Conservation (phyloP, 129 eudicot species). For the Artemisia argyi region DNA sequence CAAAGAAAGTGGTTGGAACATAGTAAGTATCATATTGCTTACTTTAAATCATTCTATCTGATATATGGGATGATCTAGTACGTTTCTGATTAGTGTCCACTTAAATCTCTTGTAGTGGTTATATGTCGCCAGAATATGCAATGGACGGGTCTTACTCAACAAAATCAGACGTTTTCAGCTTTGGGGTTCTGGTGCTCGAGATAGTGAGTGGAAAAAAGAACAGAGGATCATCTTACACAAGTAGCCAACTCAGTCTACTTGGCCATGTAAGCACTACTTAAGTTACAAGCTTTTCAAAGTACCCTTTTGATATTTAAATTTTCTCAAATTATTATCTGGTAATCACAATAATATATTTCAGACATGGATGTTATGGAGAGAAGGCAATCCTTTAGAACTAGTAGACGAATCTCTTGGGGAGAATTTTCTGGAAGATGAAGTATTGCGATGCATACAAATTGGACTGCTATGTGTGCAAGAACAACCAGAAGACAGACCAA, state of each 20-base stretch:
- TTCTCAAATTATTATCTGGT: neutral
- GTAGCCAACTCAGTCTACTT: constrained; percentile 16
- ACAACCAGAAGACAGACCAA: constrained; percentile 24
- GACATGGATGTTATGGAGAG: constrained; percentile 40
- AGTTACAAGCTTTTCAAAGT: neutral
- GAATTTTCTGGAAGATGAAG: constrained; percentile 20
- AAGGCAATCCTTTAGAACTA: constrained; percentile 25
- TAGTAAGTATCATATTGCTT: constrained; percentile 17
- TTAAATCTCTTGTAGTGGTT: constrained; percentile 24
- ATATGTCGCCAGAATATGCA: constrained; percentile 42
- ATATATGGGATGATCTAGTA: too few relatives aligned
- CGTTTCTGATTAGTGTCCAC: too few relatives aligned
- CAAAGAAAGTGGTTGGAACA: constrained; percentile 33
- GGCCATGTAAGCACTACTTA: constrained; percentile 30
- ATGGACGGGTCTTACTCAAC: constrained; percentile 30
- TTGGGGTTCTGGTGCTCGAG: constrained; percentile 40
- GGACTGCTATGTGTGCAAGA: constrained; percentile 42
- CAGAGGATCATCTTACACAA: constrained; percentile 7
- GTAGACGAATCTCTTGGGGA: constrained; percentile 9
- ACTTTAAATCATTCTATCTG: too few relatives aligned
- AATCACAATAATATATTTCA: neutral
- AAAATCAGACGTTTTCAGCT: constrained; percentile 42
- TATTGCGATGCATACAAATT: constrained; percentile 37
- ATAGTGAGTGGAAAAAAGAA: constrained; percentile 33
- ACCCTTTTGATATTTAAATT: neutral